Conservation (phyloP, 2,329 filamentous ascomycete genomes). For the Colletotrichum ledebouriae region DNA sequence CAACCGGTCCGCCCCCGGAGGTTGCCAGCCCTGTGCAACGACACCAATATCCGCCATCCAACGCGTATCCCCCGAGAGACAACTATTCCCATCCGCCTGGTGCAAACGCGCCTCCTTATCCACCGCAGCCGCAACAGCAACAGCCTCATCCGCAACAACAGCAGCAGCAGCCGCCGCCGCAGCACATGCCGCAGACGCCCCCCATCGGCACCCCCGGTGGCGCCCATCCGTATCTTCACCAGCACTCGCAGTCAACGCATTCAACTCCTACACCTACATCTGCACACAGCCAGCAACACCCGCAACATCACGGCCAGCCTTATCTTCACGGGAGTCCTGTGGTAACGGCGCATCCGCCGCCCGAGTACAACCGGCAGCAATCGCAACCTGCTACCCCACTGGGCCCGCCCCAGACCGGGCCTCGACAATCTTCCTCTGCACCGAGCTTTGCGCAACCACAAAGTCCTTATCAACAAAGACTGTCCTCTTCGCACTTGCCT, state of each 20-base stretch:
- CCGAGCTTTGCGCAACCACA: constrained; percentile 63
- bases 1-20: constrained; percentile 56
- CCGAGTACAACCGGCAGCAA: constrained; percentile 61
- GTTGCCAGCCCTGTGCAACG: constrained; percentile 65
- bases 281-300: constrained; percentile 70
- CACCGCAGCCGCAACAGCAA: constrained; percentile 47
- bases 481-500: constrained; percentile 49
- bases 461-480: constrained; percentile 72
- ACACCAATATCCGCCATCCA: constrained; percentile 63
- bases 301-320: constrained; percentile 65
- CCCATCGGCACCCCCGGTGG: constrained; percentile 58
- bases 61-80: constrained; percentile 60
- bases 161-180: constrained; percentile 48
- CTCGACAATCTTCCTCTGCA: constrained; percentile 58
- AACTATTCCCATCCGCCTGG: constrained; percentile 58
- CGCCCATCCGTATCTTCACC: constrained; percentile 53
- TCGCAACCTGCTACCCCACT: constrained; percentile 69
- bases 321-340: constrained; percentile 68
- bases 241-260: constrained; percentile 69
- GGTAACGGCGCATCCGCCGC: constrained; percentile 58
- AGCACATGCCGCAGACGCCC: constrained; percentile 59
- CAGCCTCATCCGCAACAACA: constrained; percentile 55
- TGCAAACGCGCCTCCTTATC: constrained; percentile 50
- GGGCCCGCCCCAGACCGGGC: constrained; percentile 61
- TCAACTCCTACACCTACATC: constrained; percentile 74